Percentiles rank a stretch among this genome's conserved stretches.
Conservation (phyloP, 768 basidiomycete genomes). For the Lentinula raphanica region DNA sequence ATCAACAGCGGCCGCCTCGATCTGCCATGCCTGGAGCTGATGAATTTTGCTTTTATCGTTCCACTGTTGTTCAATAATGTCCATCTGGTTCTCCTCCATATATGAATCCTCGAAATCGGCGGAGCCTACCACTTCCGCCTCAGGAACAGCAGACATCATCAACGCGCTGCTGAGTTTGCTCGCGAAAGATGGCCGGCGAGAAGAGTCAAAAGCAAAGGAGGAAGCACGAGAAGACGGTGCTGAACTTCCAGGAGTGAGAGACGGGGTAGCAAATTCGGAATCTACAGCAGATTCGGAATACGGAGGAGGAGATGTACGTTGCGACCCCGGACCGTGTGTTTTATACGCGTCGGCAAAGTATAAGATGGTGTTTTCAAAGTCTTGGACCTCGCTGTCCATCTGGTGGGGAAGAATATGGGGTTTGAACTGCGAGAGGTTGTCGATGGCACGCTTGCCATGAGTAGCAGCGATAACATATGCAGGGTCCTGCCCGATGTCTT, state of each 20-base stretch:
- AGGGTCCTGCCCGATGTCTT: conserved; percentile 64
- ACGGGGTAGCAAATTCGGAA: conserved; percentile 38
- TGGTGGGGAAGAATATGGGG: conserved; percentile 49
- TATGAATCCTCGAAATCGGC: conserved; percentile 22
- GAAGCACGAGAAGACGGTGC: conserved; percentile 38
- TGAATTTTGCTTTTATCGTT: conserved; percentile 25
- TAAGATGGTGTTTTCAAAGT: conserved; percentile 62
- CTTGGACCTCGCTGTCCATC: conserved; percentile 53
- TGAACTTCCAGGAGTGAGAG: conserved; percentile 30
- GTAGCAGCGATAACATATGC: conserved; percentile 65
- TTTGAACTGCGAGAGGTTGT: conserved; percentile 63
- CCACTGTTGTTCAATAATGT: conserved; percentile 7
- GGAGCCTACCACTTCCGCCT: conserved; percentile 17
- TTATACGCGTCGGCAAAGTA: conserved; percentile 59
- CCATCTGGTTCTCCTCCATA: conserved; percentile 30
- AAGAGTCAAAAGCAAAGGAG: conserved; percentile 28
- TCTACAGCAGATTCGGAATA: conserved; percentile 15
- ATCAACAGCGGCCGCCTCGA: conserved; percentile 52
- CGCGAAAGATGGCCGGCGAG: conserved; percentile 45
- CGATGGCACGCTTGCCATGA: conserved; percentile 74
- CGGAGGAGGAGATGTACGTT: conserved; percentile 16
- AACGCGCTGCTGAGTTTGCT: conserved; percentile 35
- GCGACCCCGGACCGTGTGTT: conserved; percentile 35
- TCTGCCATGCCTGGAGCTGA: conserved; percentile 44
- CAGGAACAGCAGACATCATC: conserved; percentile 28